phyloP scores from a whole-genome alignment of 176 grass and related monocot genomes.

The Aegilops sharonensis region DNA sequence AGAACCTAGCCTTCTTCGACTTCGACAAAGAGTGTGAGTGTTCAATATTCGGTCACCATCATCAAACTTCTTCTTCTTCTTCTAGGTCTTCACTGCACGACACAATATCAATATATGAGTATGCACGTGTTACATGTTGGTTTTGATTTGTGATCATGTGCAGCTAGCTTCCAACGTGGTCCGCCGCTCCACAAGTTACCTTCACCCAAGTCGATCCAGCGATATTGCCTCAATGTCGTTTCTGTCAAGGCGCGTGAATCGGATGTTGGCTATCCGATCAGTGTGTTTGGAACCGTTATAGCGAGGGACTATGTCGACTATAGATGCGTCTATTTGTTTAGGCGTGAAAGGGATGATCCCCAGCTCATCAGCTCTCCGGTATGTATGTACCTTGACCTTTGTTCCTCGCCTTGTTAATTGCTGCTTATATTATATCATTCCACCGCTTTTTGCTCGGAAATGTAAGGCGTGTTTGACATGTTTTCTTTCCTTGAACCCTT shows the following conservation, averaged over 20 bases:
- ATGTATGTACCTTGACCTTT: background rate
- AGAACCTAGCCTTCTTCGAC: background rate
- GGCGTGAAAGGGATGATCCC: background rate
- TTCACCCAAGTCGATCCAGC: background rate
- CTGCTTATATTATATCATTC: background rate
- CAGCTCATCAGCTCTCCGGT: slow-evolving; percentile 4
- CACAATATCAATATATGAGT: background rate
- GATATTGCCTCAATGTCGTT: background rate
- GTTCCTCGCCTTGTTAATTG: background rate
- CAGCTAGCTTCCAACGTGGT: background rate
- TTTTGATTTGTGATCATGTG: background rate
- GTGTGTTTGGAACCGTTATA: background rate
- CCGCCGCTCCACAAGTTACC: background rate
- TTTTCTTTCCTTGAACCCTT: background rate
- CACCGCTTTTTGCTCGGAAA: background rate
- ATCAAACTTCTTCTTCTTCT: too few species aligned
- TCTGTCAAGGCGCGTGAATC: background rate
- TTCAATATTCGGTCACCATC: too few species aligned
- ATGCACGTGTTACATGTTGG: background rate
- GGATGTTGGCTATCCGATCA: background rate
- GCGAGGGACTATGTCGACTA: background rate
- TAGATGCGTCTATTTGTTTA: background rate
- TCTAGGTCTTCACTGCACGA: too few species aligned
- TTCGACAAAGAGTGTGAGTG: background rate
- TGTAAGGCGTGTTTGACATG: background rate